Percentiles rank a stretch among this genome's conserved stretches.
These are phyloP conservation scores for Cyclanthera cordifolia DNA, from an alignment of 306 rosid genomes.

Conservation along the genomic window DNA sequence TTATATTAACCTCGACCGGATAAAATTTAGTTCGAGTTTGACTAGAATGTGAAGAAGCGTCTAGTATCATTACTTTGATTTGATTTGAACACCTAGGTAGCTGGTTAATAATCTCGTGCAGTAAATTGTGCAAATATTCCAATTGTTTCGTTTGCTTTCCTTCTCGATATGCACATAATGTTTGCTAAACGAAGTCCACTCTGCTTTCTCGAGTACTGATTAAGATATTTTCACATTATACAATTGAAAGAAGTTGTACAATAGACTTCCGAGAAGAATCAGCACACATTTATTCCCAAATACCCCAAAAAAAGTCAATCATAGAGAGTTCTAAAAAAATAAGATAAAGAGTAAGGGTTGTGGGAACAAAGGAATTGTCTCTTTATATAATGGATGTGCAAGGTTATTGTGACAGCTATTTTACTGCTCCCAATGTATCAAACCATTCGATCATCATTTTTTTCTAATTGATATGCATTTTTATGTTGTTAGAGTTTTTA, in stretches of 20 bases:
- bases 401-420: no score
- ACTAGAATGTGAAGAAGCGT: not conserved
- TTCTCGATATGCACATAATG: not conserved
- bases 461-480: not conserved
- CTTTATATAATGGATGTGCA: no score
- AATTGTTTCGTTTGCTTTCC: not conserved
- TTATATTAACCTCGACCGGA: not conserved
- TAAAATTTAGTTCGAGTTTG: not conserved
- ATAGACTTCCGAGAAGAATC: not conserved
- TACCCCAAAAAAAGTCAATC: no score
- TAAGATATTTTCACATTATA: constrained; percentile 3
- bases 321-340: no score
- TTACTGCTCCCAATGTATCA: no score
- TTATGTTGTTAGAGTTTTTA: not conserved
- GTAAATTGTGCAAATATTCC: no score
- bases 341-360: no score
- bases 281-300: no score
- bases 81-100: not conserved
- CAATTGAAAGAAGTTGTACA: not conserved
- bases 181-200: not conserved
- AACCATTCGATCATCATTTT: no score
- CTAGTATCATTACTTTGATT: not conserved
- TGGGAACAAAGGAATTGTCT: no score
- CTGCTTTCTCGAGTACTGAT: not conserved
- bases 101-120: not conserved